Evolutionary conservation across 2,329 filamentous ascomycete genomes (phyloP), one percentile per base, ranked within the genome.

Genomic region (Colletotrichum tropicale): DNA sequence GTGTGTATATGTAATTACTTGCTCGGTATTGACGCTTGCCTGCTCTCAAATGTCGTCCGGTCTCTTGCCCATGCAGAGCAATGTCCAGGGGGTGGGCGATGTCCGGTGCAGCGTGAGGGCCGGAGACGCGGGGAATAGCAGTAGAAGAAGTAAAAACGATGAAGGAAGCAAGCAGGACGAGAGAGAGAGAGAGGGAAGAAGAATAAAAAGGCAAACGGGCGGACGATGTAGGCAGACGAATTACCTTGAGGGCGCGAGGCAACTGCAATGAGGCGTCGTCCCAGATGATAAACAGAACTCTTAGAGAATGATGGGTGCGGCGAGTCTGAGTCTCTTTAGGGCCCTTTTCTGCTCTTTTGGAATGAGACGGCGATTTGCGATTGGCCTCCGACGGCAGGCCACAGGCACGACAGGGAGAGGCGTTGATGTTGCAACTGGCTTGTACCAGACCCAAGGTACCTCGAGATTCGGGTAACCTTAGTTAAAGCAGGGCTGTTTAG

Each of bases 381-480:
- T 73, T 75, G 70, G 64, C 30, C 48, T 68, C 58, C 28, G 32
- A 52, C 73, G 73, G 73, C 70, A 73, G 58, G 70, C 69, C 70
- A 73, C 73, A 75, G 73, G 70, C 70, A 75, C 73, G 73, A 73
- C 73, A 75, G 73, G 73, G 73, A 75, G 73, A 68, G 64, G 55
- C 43, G 73, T 72, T 68, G 73, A 58, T 75, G 55, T 75, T 75
- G 69, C 69, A 67, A 75, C 68, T 28, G 43, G 43, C n/a, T 52
- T 52, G 34, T 64, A 36, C 70, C 70, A 68, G 64, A 60, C 43
- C 62, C 56, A 66, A 64, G 68, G 62, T 62, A 67, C 62, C 66
- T 58, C 34, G 15, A 56, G 55, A 43, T 55, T 75, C 26, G 64
- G 32, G 48, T 52, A 28, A 34, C 69, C 61, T 56, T 43, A 58